Conservation (phyloP, 2,329 filamentous ascomycete genomes). For the Fusarium redolens region DNA sequence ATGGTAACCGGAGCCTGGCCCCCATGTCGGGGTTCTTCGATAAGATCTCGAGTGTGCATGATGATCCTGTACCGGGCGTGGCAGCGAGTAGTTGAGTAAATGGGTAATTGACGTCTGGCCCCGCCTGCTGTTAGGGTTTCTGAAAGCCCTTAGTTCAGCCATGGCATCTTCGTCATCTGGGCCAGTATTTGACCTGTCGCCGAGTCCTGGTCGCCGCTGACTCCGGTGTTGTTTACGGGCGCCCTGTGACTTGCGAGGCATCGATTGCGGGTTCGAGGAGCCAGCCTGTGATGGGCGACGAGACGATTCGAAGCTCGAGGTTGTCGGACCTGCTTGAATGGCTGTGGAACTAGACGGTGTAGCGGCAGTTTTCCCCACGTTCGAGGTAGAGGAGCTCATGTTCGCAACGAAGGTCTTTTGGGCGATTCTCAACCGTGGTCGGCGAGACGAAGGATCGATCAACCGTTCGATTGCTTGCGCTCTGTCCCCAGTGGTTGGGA, state of each 20-base stretch:
- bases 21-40: conserved; percentile 82
- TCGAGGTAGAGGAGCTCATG: conserved; percentile 51
- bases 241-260: conserved; percentile 80
- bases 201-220: conserved; percentile 74
- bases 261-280: conserved; percentile 46
- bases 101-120: conserved; percentile 98
- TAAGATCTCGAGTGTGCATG: conserved; percentile 65
- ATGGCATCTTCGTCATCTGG: conserved; percentile 86
- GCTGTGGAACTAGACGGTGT: conserved; percentile 54
- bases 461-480: conserved; percentile 19
- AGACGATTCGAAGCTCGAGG: conserved; percentile 61
- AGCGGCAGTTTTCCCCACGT: conserved; percentile 64
- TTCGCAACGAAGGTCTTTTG: conserved; percentile 19
- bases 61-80: conserved; percentile 74
- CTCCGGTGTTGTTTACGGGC: conserved; percentile 86
- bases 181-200: conserved; percentile 49
- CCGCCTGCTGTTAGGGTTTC: conserved; percentile 75
- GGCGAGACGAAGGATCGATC: conserved; percentile 10
- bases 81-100: conserved; percentile 89
- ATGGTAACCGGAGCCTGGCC: conserved; percentile 88
- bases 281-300: conserved; percentile 59
- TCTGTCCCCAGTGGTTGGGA: conserved; percentile 10
- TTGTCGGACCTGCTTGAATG: conserved; percentile 55
- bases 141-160: conserved; percentile 76
- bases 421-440: background rate